Base-by-base conservation (phyloP, 148 eudicot species). In the Persicaria tinctoria region DNA sequence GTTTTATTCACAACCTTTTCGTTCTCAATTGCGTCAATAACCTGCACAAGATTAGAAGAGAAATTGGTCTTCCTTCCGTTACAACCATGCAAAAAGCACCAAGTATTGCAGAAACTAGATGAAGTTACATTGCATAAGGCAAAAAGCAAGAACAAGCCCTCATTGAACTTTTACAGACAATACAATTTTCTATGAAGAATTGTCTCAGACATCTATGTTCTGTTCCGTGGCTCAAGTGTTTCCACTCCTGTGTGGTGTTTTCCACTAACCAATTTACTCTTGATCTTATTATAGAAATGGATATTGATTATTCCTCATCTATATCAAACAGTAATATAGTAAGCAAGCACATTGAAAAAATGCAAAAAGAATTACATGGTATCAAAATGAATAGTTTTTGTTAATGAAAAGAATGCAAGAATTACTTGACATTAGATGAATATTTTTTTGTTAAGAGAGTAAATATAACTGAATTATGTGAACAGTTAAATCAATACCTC, bases 21-120 rank as follows among this genome's bases (percentile, higher is more conserved):
- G 79, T 92, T 95, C 76, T 83, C 94, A 77, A 95, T 95, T 69
- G 97, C 99, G 77, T 92, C 93, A 69, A 83, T 78, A 74, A 95
- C 83, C 99, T 95, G 90, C 75, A 84, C 0, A 54, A 64, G 74
- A 27, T 41, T 72, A 71, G 51, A 10, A 50, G 53, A 54, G 17
- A 20, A 60, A 55, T 12, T n/a, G 74, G 59, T 50, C 38, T 72
- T 23, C 48, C 18, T 46, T 54, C 62, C 9, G 47, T 6, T 14
- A 5, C 2, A 59, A 76, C 8, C 16, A 5, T 66, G 20, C 27
- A 16, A 71, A 46, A 50, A 71, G 46, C 49, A 71, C 38, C 17
- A 13, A 47, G 49, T 45, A 38, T 38, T 20, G 69, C 45, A 63
- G 70, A 63, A 66, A 41, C 70, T 66, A 66, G 46, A 66, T 12